Conservation (phyloP, 2,329 filamentous ascomycete species). For the Ceratocystis variospora region DNA sequence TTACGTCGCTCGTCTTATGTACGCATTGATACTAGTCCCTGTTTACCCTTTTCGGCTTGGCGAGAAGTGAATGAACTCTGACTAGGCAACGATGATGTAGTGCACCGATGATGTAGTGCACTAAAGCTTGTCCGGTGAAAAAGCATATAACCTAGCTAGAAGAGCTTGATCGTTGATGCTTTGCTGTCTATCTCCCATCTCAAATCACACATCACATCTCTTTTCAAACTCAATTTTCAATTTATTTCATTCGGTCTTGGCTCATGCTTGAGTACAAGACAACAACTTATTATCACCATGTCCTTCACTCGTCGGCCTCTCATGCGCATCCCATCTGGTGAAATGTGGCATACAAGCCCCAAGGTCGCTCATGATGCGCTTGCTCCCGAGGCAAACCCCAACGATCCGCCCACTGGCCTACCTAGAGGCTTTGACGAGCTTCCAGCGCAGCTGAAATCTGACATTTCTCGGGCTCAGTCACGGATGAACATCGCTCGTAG, state of each 20-base stretch:
- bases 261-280: background rate
- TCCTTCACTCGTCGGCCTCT: no score
- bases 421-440: slow-evolving; percentile 13
- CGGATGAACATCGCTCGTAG: background rate
- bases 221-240: no score
- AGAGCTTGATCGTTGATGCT: no score
- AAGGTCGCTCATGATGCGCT: no score
- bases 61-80: background rate
- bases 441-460: slow-evolving; percentile 1
- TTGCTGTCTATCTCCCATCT: no score
- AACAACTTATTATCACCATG: background rate
- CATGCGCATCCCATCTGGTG: no score
- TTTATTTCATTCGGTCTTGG: no score
- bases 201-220: no score
- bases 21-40: no score
- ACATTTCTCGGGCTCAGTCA: slow-evolving; percentile 9
- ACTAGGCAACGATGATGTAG: background rate
- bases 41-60: no score
- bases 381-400: background rate
- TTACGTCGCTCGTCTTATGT: background rate
- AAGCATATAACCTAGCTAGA: no score
- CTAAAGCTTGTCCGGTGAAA: background rate
- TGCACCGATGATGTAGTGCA: background rate
- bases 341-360: no score
- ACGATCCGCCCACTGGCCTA: slow-evolving; percentile 12